Evolutionary conservation across 2,329 filamentous ascomycete genomes (phyloP).

Genomic region (Colletotrichum sp.): DNA sequence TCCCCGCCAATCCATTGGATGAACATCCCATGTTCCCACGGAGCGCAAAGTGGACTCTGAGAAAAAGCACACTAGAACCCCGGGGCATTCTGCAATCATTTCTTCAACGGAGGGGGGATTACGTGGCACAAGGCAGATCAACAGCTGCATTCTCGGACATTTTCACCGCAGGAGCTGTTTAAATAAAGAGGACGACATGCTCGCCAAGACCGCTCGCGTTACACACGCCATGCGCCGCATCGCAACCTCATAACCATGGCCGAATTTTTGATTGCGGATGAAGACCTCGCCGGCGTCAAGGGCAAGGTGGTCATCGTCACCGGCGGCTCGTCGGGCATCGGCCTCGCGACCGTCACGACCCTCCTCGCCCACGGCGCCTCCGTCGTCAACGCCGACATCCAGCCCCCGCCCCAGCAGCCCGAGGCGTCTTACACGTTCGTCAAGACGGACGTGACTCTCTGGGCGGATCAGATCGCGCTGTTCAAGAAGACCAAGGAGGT

Average conservation of each 20-base stretch:
- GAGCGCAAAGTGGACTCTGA: neutral
- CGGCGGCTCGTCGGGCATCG: conserved; percentile 74
- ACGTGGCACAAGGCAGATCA: neutral
- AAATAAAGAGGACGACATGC: neutral
- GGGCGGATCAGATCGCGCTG: conserved; percentile 53
- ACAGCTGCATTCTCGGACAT: neutral
- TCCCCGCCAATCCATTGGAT: neutral
- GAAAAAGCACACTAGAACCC: neutral
- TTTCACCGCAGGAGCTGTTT: neutral
- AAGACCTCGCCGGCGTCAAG: conserved; percentile 49
- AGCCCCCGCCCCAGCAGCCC: conserved; percentile 36
- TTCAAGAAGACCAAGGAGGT: conserved; percentile 60
- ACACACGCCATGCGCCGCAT: neutral
- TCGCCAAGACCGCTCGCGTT: neutral
- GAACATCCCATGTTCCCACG: neutral
- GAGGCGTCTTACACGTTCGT: conserved; percentile 41
- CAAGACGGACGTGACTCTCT: conserved; percentile 52
- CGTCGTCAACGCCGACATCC: conserved; percentile 60
- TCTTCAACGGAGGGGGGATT: neutral
- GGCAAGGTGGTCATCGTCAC: conserved; percentile 74
- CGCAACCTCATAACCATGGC: conserved; percentile 37
- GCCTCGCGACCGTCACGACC: conserved; percentile 64
- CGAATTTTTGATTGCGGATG: conserved; percentile 49
- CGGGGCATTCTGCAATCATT: neutral
- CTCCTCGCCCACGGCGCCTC: conserved; percentile 58